Base-by-base conservation (phyloP, 768 basidiomycete species). In the Suillus americanus region DNA sequence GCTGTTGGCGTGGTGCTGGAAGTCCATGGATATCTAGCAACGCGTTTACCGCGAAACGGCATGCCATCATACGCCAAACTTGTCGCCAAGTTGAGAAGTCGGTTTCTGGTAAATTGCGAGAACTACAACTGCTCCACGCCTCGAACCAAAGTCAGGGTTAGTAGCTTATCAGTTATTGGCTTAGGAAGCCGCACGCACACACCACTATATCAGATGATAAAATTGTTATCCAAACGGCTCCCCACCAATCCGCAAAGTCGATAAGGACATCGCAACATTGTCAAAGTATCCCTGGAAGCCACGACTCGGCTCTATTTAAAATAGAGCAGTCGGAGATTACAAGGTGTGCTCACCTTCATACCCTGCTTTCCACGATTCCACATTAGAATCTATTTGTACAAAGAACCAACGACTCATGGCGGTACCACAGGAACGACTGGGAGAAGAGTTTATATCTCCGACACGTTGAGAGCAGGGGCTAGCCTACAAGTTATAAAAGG, bases 181-280 rank as follows among this genome's bases (percentile, higher is more conserved):
- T 54, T 20, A 33, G 20, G 33, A 54, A 54, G 30, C 20, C 9
- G 23, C 48, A 25, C 25, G 3, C 25, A 33, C 18, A 30, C 51
- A 53, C 51, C 51, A 33, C 30, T 12, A 54, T 54, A 20, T 54
- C 53, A 54, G 35, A 35, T 13, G 53, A 23, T 33, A 67, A 68
- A 25, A 69, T 23, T 3, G 59, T 65, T 23, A 72, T 67, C 70
- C 70, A 73, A 2, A 45, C 16, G 48, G 71, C 71, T 62, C 73
- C 72, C 70, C 72, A 72, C 70, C 70, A 67, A 40, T 54, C 53
- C 33, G 30, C 20, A n/a, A 33, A 54, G 53, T 54, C 20, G 20
- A 54, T 54, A 54, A 54, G 33, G 53, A 35, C 53, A 54, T 33
- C 6, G 12, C 33, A 54, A 54, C 53, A 20, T 35, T 35, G 53